Percentiles rank a stretch among this genome's conserved stretches.
Evolutionary conservation across 2,329 filamentous ascomycete genomes (phyloP).

Genomic region (Exophiala sp.): DNA sequence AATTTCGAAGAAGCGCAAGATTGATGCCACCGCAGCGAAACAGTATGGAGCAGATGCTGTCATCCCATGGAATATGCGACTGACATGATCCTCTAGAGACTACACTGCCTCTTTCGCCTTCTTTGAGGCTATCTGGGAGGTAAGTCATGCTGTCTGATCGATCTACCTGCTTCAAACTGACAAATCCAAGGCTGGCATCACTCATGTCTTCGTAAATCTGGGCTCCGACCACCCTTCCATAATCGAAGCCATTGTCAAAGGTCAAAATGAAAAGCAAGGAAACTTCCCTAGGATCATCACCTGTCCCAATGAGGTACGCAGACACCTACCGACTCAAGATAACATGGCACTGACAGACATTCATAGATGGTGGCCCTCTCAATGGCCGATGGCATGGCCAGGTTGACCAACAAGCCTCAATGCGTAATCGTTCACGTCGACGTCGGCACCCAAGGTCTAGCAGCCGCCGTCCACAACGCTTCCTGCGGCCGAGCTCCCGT

Average conservation of each 20-base stretch:
- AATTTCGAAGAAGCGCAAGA: background rate
- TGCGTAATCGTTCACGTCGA: conserved; percentile 78
- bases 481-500: conserved; percentile 71
- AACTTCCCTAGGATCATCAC: conserved; percentile 72
- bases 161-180: conserved; percentile 5
- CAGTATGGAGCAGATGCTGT: background rate
- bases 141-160: conserved; percentile 44
- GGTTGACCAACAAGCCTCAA: conserved; percentile 68
- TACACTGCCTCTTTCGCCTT: conserved; percentile 77
- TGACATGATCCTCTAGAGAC: conserved; percentile 1
- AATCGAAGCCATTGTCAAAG: conserved; percentile 76
- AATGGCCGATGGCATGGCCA: conserved; percentile 78
- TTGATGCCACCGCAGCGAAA: background rate
- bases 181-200: conserved; percentile 44
- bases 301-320: conserved; percentile 69
- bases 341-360: conserved; percentile 7
- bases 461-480: conserved; percentile 75
- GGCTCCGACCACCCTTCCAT: conserved; percentile 67
- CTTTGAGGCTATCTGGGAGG: conserved; percentile 76
- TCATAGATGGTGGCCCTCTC: conserved; percentile 76
- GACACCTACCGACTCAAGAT: background rate
- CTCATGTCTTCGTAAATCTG: conserved; percentile 52
- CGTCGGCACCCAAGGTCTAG: conserved; percentile 75
- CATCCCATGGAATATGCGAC: background rate
- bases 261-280: conserved; percentile 62